Base-by-base conservation (phyloP, 192 early-diverging fungal species). In the Radiomyces spectabilis region DNA sequence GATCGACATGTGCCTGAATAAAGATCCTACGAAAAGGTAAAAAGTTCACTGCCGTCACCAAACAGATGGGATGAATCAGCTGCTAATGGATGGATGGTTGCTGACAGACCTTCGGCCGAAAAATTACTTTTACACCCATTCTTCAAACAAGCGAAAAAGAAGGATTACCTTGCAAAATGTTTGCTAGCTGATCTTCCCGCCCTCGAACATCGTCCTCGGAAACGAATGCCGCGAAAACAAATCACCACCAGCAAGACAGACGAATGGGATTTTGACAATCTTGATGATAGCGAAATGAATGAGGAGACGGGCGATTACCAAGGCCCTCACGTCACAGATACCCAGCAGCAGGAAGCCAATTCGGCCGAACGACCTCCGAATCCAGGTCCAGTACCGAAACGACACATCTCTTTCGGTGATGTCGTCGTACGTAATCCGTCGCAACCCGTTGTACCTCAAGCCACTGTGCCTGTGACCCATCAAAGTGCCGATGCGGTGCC, bases 1-100 rank as follows among this genome's bases (percentile, higher is more conserved):
- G 83, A 89, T 93, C 47, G 91, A 93, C 65, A 19, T 50, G 18
- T 92, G 91, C 68, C 66, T 93, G 34, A 69, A 85, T 31, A 91
- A 91, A 48, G 85, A 92, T 44, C 87, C 91, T 1, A 48, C 64
- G 8, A 85, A 83, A 61, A 63, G 75, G 75, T 73, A 63, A 40
- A n/a, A 4, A 37, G 10, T n/a, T n/a, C n/a, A n/a, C n/a, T n/a
- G n/a, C n/a, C n/a, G n/a, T n/a, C n/a, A n/a, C n/a, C n/a, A n/a
- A n/a, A n/a, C n/a, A n/a, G n/a, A n/a, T n/a, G n/a, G n/a, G n/a
- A n/a, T n/a, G n/a, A n/a, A n/a, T n/a, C n/a, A n/a, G n/a, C n/a
- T n/a, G n/a, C n/a, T n/a, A n/a, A n/a, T n/a, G 9, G 7, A 38
- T 2, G 3, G 25, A 10, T 42, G 10, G 24, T n/a, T n/a, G n/a